phyloP scores from a whole-genome alignment of 441 rosid species.

The Aleurites moluccanus region DNA sequence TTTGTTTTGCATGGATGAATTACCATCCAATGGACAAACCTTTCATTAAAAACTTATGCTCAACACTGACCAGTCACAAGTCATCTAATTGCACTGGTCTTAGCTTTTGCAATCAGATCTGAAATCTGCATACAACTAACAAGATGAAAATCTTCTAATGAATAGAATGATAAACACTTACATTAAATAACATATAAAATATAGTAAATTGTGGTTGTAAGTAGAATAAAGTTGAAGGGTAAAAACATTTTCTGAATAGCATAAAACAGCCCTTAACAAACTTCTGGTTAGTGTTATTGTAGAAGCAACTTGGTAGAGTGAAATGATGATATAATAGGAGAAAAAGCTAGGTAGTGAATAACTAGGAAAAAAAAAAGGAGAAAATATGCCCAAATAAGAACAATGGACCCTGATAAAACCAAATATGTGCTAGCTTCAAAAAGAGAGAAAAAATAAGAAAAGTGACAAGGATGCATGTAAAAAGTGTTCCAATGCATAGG shows the following conservation, averaged over 20 bases:
- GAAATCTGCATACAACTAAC: not conserved
- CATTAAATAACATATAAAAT: not conserved
- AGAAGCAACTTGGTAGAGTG: not conserved
- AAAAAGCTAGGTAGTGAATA: not conserved
- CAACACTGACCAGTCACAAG: not conserved
- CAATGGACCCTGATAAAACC: not conserved
- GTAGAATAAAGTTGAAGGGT: not conserved
- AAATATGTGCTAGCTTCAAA: not conserved
- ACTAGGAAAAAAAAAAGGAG: not conserved
- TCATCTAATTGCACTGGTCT: not conserved
- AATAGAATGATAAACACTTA: not conserved
- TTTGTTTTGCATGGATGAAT: conserved; percentile 3
- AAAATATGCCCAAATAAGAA: not conserved
- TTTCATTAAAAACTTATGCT: not conserved
- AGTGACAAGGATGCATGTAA: not conserved
- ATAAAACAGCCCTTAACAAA: not conserved
- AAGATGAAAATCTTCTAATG: not conserved
- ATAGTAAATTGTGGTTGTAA: not conserved
- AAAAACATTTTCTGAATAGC: not conserved
- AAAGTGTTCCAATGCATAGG: not conserved
- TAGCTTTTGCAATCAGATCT: not conserved
- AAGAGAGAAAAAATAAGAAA: not conserved
- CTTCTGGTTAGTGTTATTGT: not conserved
- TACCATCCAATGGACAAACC: conserved; percentile 5
- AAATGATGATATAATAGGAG: not conserved